phyloP scores from a whole-genome alignment of 768 basidiomycete species.

The Leccinum sublutescens region DNA sequence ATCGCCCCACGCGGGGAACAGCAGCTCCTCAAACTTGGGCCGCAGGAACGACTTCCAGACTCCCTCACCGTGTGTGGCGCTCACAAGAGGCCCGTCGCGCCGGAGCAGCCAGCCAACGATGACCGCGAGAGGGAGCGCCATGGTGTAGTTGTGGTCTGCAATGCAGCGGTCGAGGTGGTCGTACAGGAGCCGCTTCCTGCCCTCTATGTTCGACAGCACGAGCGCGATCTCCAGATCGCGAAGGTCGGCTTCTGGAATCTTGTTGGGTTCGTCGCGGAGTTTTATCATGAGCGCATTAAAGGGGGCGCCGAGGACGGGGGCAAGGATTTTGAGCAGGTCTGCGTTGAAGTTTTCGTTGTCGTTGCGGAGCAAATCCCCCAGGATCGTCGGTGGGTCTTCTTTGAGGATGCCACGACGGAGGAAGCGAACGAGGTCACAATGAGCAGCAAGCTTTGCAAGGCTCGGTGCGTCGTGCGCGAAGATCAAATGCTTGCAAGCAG shows the following conservation, averaged over 20 bases:
- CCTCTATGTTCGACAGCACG: not conserved
- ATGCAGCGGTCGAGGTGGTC: conserved; percentile 5
- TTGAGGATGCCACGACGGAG: conserved; percentile 2
- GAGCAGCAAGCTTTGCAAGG: not conserved
- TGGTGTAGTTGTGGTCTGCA: not conserved
- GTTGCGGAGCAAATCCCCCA: not conserved
- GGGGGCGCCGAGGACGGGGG: conserved; percentile 3
- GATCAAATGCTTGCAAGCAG: not conserved
- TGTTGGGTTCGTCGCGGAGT: conserved; percentile 1
- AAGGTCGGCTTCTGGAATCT: conserved; percentile 7
- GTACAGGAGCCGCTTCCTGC: not conserved
- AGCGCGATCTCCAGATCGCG: conserved; percentile 8
- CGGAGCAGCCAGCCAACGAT: conserved; percentile 9
- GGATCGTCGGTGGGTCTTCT: conserved; percentile 6
- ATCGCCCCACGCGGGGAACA: conserved; percentile 8
- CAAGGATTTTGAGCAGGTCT: conserved; percentile 1
- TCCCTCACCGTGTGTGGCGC: not conserved
- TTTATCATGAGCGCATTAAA: conserved; percentile 1
- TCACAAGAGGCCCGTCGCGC: conserved; percentile 1
- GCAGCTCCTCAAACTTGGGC: not conserved
- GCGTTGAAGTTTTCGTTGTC: not conserved
- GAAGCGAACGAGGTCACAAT: conserved; percentile 1
- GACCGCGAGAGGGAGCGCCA: conserved; percentile 2
- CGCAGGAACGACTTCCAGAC: conserved; percentile 1
- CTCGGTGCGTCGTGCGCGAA: not conserved